These are phyloP conservation scores for Rhodomyrtus tomentosa DNA, from an alignment of 345 rosid species.

Conservation along the genomic window DNA sequence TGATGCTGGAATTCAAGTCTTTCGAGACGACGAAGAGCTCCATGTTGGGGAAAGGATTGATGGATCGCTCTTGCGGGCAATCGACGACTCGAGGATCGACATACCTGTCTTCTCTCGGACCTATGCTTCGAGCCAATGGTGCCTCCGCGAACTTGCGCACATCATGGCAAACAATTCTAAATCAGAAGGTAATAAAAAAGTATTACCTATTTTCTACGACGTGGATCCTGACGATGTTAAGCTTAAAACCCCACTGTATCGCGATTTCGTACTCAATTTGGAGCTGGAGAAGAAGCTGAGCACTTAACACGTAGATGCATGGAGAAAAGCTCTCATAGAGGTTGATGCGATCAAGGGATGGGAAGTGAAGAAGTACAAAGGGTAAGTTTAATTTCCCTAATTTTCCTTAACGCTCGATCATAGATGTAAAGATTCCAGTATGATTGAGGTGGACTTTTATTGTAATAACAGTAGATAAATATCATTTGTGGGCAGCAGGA, in stretches of 20 bases:
- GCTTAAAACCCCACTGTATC: fast-evolving
- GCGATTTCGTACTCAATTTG: too few relatives aligned
- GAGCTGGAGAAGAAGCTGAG: fast-evolving
- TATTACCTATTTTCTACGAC: fast-evolving
- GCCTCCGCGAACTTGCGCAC: fast-evolving
- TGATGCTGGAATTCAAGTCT: not conserved
- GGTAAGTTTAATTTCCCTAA: not conserved
- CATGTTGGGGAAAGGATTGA: fast-evolving
- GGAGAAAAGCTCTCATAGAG: not conserved
- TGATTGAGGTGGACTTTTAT: not conserved
- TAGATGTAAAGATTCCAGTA: fast-evolving
- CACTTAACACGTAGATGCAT: fast-evolving
- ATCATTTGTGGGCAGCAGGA: not conserved
- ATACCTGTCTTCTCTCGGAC: fast-evolving
- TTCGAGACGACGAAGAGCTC: fast-evolving
- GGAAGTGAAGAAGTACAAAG: not conserved
- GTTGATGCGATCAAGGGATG: not conserved
- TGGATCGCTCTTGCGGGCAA: fast-evolving
- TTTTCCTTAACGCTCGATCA: not conserved
- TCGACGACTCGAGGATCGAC: fast-evolving
- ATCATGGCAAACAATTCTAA: fast-evolving
- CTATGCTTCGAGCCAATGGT: not conserved
- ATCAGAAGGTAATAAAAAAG: fast-evolving
- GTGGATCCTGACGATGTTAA: not conserved
- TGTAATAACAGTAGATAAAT: too few relatives aligned